Base-by-base conservation (phyloP, 2,329 filamentous ascomycete genomes). In the Boeremia exigua region DNA sequence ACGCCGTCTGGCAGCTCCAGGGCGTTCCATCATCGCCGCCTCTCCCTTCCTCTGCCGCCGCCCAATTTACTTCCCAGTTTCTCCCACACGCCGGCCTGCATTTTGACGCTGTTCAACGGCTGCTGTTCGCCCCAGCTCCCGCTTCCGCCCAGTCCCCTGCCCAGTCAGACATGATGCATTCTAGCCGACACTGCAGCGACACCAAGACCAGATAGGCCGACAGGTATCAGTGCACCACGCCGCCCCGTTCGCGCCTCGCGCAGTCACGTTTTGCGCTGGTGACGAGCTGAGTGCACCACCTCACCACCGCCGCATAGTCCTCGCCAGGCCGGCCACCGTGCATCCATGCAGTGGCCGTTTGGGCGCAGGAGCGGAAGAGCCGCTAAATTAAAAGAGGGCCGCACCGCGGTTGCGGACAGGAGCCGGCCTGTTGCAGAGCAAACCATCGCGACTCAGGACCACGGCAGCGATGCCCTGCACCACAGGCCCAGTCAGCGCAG, bases 341-440 rank as follows among this genome's bases (percentile, higher is more conserved):
- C 53, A 51, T 54, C 62, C 56, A 94, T 94, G 90, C 86, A 88
- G 76, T 96, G 91, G 92, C 90, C 88, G 59, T 96, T 96, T 77
- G 83, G 88, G 77, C 87, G 88, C 70, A 88, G 84, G 78, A 88
- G 84, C 77, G 88, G 86, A 76, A 87, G 87, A 77, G 86, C 85
- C 75, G 83, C 82, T 65, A 82, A 82, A 67, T 63, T 69, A 62
- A 73, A 72, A 71, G 68, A 72, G 55, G 70, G 64, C 62, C 66
- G 60, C 49, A 34, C 68, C 65, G 77, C 82, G 56, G 83, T 83
- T 67, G 76, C 81, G 69, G 81, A 86, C 72, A 78, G 79, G 62
- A 75, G 75, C 62, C 69, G 62, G 59, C 63, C 74, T 57, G 74
- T 65, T 48, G 61, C 67, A 62, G 61, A 58, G 39, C 59, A 62